A percentile compares a stretch with the other conserved stretches of the same genome.
These are phyloP conservation scores for Calonectria crousiana DNA, from an alignment of 2,329 filamentous ascomycete species.

Conservation along the genomic window DNA sequence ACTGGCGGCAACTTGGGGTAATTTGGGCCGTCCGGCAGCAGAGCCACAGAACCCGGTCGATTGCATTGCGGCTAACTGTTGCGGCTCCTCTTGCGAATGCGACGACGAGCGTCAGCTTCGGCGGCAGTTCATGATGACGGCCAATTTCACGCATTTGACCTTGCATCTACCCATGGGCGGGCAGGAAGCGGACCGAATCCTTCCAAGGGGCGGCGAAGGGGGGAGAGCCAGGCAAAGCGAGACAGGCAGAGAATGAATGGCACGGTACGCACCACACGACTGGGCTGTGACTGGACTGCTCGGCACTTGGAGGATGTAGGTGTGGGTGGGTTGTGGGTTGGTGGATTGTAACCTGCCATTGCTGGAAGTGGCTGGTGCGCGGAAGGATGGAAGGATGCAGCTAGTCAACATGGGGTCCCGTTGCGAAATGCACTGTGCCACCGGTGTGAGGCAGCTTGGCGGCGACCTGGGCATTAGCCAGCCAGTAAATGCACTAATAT, in stretches of 20 bases:
- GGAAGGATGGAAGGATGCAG: conserved; percentile 2
- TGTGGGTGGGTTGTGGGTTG: not conserved
- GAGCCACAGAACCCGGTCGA: not conserved
- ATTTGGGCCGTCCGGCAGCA: not conserved
- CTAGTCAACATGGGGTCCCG: not conserved
- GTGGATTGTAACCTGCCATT: not conserved
- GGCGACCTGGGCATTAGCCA: not conserved
- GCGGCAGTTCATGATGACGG: not conserved
- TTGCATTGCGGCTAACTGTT: not conserved
- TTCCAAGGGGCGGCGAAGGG: not conserved
- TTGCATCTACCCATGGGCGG: not conserved
- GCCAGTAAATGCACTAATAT: not conserved
- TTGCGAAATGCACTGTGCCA: conserved; percentile 6
- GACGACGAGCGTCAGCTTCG: not conserved
- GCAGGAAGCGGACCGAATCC: conserved; percentile 5
- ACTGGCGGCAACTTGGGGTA: not conserved
- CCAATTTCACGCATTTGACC: not conserved
- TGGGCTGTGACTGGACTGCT: conserved; percentile 1
- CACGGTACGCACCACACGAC: not conserved
- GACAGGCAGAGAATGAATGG: not conserved
- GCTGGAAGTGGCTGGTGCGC: not conserved
- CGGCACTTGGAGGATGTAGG: conserved; percentile 1
- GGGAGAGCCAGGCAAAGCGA: not conserved
- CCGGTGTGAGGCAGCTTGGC: not conserved
- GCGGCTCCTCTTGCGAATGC: not conserved